These are phyloP conservation scores for Naganishia onofrii DNA, from an alignment of 768 basidiomycete species.

Conservation along the genomic window DNA sequence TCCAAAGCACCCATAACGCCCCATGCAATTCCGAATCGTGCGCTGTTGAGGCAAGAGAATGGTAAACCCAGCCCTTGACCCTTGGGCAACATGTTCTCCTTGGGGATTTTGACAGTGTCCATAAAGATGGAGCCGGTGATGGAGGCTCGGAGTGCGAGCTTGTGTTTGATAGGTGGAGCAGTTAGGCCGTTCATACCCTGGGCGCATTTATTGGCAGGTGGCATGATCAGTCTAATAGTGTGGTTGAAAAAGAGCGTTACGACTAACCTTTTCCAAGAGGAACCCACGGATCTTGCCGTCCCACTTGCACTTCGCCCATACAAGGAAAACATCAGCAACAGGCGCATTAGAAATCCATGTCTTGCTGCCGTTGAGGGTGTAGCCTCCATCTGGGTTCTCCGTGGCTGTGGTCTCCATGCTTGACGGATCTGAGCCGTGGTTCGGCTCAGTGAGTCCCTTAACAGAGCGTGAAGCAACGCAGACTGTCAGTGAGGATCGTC, in stretches of 20 bases:
- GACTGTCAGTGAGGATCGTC: background rate
- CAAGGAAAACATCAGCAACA: constrained; percentile 84
- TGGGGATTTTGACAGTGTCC: constrained; percentile 77
- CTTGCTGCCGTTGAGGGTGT: constrained; percentile 82
- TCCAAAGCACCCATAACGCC: constrained; percentile 94
- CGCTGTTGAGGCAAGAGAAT: constrained; percentile 89
- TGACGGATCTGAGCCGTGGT: constrained; percentile 95
- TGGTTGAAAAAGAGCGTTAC: too few species aligned
- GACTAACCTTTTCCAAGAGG: constrained; percentile 75
- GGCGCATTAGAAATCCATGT: constrained; percentile 97
- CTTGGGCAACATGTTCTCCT: constrained; percentile 72
- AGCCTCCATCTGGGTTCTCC: constrained; percentile 75
- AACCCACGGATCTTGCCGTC: constrained; percentile 87
- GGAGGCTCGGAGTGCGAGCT: constrained; percentile 77
- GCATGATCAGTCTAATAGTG: background rate
- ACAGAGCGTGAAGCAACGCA: background rate
- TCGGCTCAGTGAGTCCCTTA: constrained; percentile 91
- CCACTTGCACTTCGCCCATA: constrained; percentile 94
- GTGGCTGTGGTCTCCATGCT: constrained; percentile 93
- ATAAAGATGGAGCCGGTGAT: constrained; percentile 67
- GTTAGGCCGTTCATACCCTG: constrained; percentile 78
- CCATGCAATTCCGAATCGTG: constrained; percentile 87
- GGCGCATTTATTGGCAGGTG: background rate
- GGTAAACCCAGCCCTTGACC: constrained; percentile 75
- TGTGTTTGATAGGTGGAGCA: constrained; percentile 86